Evolutionary conservation across 306 rosid species (phyloP), one percentile per base, ranked within the genome.

Genomic region (Castanospermum australe): DNA sequence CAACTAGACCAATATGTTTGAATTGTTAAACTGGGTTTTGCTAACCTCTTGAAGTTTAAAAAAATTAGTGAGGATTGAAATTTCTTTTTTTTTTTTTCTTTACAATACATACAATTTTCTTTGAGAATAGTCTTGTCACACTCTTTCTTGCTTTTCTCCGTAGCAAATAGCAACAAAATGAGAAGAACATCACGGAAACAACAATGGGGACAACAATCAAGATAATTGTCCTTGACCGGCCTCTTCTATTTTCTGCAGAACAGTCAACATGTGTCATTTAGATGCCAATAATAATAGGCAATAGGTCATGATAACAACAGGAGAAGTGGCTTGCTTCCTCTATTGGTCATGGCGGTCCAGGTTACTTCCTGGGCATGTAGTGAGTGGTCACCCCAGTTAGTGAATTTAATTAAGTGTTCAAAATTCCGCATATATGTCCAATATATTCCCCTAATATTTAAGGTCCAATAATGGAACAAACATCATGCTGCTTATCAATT

Each of bases 51-150:
- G 18, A 71, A 32, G n/a, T 11, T 9, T 51, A 70, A 4, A 33
- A 8, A 62, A 51, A 35, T 10, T 8, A 69, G 14, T 6, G 8
- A 33, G 8, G 13, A 3, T 36, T 0, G 0, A 9, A 11, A 1
- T 42, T 24, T 21, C 8, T 1, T 9, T 54, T 20, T 20, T n/a
- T n/a, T n/a, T n/a, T n/a, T n/a, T n/a, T n/a, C n/a, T 0, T 8
- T 8, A 39, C 18, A 71, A 47, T 79, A 22, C 76, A 1, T 59
- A 74, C 79, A 74, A 20, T 59, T 74, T 59, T 74, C 70, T 44
- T 9, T 25, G 7, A 74, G 69, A 75, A 75, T 13, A 44, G 45
- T 21, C 47, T 45, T 60, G 2, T 28, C 4, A 0, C n/a, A n/a
- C 55, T 59, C 54, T 73, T 56, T 42, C 55, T 68, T 25, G 47